phyloP scores from a whole-genome alignment of 2,329 filamentous ascomycete genomes.

The Hypoxylon sp. region DNA sequence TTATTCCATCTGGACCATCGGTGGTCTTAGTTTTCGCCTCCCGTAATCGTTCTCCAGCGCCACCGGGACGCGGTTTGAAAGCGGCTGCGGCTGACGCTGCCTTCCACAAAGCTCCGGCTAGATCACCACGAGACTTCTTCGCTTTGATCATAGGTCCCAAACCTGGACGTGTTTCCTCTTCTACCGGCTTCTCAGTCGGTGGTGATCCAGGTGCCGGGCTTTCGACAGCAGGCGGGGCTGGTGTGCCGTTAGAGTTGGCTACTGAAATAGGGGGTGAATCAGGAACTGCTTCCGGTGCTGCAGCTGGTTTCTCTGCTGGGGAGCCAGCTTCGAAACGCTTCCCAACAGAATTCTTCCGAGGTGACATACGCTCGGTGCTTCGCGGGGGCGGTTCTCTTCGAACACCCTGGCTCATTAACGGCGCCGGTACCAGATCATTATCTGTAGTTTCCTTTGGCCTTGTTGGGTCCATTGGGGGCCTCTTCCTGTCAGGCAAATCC shows the following conservation, averaged over 20 bases:
- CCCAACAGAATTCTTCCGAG: constrained; percentile 61
- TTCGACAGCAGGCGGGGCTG: constrained; percentile 47
- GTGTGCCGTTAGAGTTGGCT: constrained; percentile 39
- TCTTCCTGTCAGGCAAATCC: constrained; percentile 72
- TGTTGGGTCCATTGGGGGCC: constrained; percentile 76
- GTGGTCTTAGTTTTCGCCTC: constrained; percentile 70
- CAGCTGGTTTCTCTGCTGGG: constrained; percentile 53
- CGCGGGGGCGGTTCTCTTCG: constrained; percentile 67
- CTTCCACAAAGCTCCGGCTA: constrained; percentile 84
- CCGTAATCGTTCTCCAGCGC: constrained; percentile 84
- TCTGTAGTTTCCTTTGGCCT: constrained; percentile 64
- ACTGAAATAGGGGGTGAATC: constrained; percentile 30
- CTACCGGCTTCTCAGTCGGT: constrained; percentile 50
- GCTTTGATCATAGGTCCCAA: constrained; percentile 92
- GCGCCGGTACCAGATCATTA: constrained; percentile 70
- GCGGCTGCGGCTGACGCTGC: constrained; percentile 78
- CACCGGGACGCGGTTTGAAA: constrained; percentile 91
- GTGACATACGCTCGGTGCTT: constrained; percentile 64
- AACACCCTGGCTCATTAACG: constrained; percentile 66
- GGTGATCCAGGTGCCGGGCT: constrained; percentile 51
- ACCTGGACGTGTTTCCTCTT: constrained; percentile 74
- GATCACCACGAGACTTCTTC: constrained; percentile 78
- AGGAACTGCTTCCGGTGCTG: constrained; percentile 36
- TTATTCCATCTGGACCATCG: constrained; percentile 89
- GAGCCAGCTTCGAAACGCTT: constrained; percentile 54